Evolutionary conservation across 2,329 filamentous ascomycete genomes (phyloP).

Genomic region (Aspergillus quadrilineatus): DNA sequence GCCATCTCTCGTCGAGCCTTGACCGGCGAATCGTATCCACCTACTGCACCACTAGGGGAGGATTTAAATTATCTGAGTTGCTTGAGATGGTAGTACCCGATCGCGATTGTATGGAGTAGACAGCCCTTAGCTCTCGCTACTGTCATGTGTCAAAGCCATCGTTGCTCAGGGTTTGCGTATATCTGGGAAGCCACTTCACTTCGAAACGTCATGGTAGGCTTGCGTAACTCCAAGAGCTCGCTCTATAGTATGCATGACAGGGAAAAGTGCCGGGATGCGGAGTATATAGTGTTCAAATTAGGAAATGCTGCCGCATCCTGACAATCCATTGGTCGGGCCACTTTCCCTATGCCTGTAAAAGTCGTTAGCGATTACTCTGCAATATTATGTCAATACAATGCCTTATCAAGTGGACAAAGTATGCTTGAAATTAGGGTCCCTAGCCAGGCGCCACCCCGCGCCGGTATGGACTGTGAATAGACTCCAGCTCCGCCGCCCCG

Average conservation of each 20-base stretch:
- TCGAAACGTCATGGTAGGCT: not conserved
- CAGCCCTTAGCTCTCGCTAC: not conserved
- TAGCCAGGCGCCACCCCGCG: slow-evolving; percentile 3
- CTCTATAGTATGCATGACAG: not conserved
- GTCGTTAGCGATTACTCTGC: slow-evolving; percentile 1
- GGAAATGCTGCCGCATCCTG: not conserved
- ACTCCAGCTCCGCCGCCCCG: slow-evolving; percentile 1
- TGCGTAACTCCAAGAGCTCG: not conserved
- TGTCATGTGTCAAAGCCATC: not conserved
- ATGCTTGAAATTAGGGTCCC: not conserved
- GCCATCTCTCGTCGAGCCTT: not conserved
- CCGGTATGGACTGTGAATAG: not conserved
- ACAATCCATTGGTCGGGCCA: not conserved
- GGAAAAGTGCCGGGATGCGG: not conserved
- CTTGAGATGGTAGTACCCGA: not conserved
- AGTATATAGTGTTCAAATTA: not conserved
- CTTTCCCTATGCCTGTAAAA: not conserved
- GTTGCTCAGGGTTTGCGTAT: not conserved
- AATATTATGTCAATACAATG: not conserved
- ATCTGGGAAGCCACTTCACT: not conserved
- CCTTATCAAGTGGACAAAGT: slow-evolving; percentile 2
- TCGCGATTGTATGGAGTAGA: not conserved
- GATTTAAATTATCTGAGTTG: not conserved
- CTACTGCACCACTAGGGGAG: not conserved
- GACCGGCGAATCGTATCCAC: slow-evolving; percentile 22